Conservation (phyloP, 768 basidiomycete species). For the Lactarius sanguifluus region DNA sequence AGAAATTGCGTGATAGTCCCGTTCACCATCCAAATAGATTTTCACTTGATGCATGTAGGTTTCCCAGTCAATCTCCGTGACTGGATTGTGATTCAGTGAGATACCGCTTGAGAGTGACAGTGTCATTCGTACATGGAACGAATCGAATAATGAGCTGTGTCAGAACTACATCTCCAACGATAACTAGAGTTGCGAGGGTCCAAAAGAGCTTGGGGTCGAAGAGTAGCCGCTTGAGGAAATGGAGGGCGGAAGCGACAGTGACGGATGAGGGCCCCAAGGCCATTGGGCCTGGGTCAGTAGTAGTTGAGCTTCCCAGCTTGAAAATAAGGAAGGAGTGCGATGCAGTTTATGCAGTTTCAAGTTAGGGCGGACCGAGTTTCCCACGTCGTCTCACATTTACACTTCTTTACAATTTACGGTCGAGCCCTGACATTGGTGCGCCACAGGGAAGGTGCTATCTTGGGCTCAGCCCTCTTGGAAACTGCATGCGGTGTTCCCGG, state of each 20-base stretch:
- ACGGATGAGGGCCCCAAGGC: slow-evolving; percentile 2
- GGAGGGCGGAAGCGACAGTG: slow-evolving; percentile 1
- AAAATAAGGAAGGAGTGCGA: background rate
- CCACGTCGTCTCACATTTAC: slow-evolving; percentile 37
- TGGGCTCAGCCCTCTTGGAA: slow-evolving; percentile 16
- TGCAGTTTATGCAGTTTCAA: too few relatives aligned
- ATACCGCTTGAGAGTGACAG: slow-evolving; percentile 15
- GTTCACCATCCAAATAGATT: slow-evolving; percentile 75
- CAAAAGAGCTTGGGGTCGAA: slow-evolving; percentile 64
- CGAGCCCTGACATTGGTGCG: background rate
- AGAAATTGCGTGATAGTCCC: slow-evolving; percentile 74
- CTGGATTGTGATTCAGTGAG: slow-evolving; percentile 45
- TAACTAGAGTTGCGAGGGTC: slow-evolving; percentile 58
- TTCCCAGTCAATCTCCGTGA: slow-evolving; percentile 98
- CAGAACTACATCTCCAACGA: slow-evolving; percentile 74
- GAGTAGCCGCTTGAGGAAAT: slow-evolving; percentile 40
- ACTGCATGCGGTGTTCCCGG: slow-evolving; percentile 39
- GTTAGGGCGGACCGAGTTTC: background rate
- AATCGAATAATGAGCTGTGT: slow-evolving; percentile 78
- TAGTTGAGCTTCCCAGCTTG: slow-evolving; percentile 19
- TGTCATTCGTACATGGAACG: slow-evolving; percentile 68
- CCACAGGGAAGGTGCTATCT: background rate
- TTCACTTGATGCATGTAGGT: slow-evolving; percentile 92
- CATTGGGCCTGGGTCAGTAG: background rate
- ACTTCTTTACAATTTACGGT: slow-evolving; percentile 29